Conservation (phyloP, 495 filamentous ascomycete species). For the Penicillium angulare region DNA sequence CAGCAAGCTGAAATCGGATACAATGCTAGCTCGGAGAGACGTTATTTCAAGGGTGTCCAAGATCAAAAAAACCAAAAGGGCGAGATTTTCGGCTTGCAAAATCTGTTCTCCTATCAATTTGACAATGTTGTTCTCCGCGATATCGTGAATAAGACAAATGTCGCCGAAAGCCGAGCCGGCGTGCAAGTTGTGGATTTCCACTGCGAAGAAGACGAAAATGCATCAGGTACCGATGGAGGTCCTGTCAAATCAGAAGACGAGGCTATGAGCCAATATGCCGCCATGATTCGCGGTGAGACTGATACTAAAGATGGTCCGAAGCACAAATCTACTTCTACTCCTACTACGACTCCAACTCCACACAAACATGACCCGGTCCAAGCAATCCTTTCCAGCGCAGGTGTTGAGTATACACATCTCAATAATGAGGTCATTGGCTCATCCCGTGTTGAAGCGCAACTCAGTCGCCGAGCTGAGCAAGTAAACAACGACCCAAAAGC, state of each 20-base stretch:
- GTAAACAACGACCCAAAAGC: constrained; percentile 48
- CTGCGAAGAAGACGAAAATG: constrained; percentile 55
- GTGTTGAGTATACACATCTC: constrained; percentile 93
- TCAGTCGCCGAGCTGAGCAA: constrained; percentile 73
- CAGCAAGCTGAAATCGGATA: constrained; percentile 98
- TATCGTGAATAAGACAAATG: constrained; percentile 96
- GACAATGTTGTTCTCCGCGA: constrained; percentile 80
- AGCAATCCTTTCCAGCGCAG: constrained; percentile 83
- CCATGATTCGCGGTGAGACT: constrained; percentile 58
- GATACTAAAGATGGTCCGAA: constrained; percentile 31
- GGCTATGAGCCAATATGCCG: constrained; percentile 75
- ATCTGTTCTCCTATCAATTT: constrained; percentile 81
- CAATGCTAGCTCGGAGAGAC: constrained; percentile 83
- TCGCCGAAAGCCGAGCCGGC: constrained; percentile 87
- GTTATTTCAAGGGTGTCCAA: constrained; percentile 95
- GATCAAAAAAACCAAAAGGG: constrained; percentile 78
- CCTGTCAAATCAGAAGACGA: constrained; percentile 39
- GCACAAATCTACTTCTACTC: constrained; percentile 5
- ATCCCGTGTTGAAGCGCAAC: constrained; percentile 75
- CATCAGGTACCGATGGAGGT: constrained; percentile 22
- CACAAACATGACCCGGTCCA: constrained; percentile 74
- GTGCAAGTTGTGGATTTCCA: constrained; percentile 77
- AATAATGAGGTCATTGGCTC: constrained; percentile 95
- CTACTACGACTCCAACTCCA: constrained; percentile 12
- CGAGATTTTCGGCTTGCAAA: constrained; percentile 88